Conservation (phyloP, 177 flowering plant genomes). For the Vitis hybrid region DNA sequence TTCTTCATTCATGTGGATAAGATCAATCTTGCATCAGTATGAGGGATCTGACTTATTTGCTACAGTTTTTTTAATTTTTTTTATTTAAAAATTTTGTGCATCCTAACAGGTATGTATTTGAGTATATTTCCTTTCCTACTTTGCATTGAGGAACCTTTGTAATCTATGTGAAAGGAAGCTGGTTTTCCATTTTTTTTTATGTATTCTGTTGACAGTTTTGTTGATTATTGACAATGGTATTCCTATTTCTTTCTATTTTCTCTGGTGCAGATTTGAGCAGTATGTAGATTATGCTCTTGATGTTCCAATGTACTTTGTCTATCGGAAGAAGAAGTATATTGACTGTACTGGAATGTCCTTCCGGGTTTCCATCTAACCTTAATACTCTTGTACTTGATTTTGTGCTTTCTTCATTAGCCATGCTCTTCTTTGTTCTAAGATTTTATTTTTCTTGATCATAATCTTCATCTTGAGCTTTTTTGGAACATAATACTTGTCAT, state of each 20-base stretch:
- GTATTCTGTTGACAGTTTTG: neutral
- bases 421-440: neutral
- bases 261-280: slow-evolving; percentile 79
- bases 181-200: neutral
- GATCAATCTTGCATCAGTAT: too few species aligned
- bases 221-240: slow-evolving; percentile 1
- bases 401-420: slow-evolving; percentile 3
- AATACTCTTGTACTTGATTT: neutral
- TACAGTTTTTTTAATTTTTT: neutral
- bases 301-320: slow-evolving; percentile 97
- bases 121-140: neutral
- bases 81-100: neutral
- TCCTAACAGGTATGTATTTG: neutral
- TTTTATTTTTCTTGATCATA: neutral
- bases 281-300: slow-evolving; percentile 98
- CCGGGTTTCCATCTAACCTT: slow-evolving; percentile 63
- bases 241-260: neutral
- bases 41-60: too few species aligned
- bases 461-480: neutral
- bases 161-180: too few species aligned
- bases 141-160: too few species aligned
- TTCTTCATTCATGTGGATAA: too few species aligned
- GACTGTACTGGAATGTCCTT: slow-evolving; percentile 93
- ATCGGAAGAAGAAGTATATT: slow-evolving; percentile 91
- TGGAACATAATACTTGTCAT: slow-evolving; percentile 1